phyloP scores from a whole-genome alignment of 2,329 filamentous ascomycete species.

The Monosporascus ibericus region DNA sequence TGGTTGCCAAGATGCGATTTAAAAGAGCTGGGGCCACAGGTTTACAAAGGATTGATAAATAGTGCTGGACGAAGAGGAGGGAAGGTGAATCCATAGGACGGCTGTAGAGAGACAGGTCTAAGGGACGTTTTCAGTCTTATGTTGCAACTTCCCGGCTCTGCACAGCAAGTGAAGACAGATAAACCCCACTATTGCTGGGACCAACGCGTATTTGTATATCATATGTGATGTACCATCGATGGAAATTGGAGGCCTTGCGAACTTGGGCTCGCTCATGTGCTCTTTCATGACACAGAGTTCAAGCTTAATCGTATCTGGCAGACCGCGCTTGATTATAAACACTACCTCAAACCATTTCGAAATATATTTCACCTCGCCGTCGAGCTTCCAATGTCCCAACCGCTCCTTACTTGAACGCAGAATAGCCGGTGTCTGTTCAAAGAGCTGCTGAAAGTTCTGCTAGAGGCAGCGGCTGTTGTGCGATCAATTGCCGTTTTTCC shows the following conservation, averaged over 20 bases:
- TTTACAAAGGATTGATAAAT: background rate
- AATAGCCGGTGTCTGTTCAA: no score
- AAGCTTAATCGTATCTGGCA: background rate
- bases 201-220: background rate
- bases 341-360: background rate
- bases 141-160: background rate
- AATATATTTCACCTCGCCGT: background rate
- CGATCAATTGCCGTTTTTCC: no score
- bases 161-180: no score
- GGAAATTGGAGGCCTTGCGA: constrained; percentile 9
- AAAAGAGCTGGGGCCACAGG: background rate
- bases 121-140: background rate
- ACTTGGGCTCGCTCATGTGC: constrained; percentile 18
- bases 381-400: no score
- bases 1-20: background rate
- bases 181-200: background rate
- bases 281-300: constrained; percentile 1
- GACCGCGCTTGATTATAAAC: no score
- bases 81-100: background rate
- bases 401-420: no score
- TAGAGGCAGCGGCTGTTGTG: no score
- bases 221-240: constrained; percentile 1
- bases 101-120: background rate
- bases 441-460: no score
- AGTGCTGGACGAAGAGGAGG: background rate